Evolutionary conservation across 202 grass and related monocot genomes (phyloP).

Genomic region (Zizania palustris): DNA sequence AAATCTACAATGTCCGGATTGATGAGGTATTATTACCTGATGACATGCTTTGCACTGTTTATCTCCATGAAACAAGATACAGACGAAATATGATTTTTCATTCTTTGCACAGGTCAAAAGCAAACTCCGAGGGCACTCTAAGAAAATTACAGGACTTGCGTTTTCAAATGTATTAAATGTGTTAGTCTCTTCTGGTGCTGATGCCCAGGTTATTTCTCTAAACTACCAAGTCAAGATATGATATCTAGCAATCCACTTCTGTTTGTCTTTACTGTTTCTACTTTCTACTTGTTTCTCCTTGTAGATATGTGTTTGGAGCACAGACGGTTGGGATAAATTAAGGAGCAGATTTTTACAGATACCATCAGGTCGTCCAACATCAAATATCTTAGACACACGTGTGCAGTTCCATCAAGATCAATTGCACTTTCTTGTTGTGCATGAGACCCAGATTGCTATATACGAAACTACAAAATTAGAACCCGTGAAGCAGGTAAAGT

Average conservation of each 20-base stretch:
- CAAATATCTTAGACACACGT: constrained; percentile 74
- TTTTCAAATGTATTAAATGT: constrained; percentile 92
- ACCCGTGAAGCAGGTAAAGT: constrained; percentile 67
- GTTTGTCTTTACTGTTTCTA: constrained; percentile 27
- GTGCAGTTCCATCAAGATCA: constrained; percentile 98
- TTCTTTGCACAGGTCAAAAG: constrained; percentile 80
- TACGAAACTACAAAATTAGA: constrained; percentile 94
- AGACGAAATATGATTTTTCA: constrained; percentile 4
- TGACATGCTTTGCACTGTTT: constrained; percentile 2
- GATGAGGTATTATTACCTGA: constrained; percentile 70
- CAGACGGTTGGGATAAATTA: constrained; percentile 90
- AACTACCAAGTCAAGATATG: constrained; percentile 22
- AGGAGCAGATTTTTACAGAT: constrained; percentile 76
- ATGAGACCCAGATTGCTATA: constrained; percentile 92
- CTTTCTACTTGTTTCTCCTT: constrained; percentile 18
- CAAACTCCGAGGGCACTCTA: constrained; percentile 93
- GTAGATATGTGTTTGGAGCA: constrained; percentile 93
- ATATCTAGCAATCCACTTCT: constrained; percentile 7
- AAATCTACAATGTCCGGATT: constrained; percentile 96
- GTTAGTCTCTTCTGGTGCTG: constrained; percentile 88
- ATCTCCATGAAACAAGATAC: constrained; percentile 16
- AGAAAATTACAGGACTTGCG: constrained; percentile 93
- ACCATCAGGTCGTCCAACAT: constrained; percentile 56
- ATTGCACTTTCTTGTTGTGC: constrained; percentile 85
- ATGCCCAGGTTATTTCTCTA: constrained; percentile 76